These are phyloP conservation scores for Colletotrichum melonis DNA, from an alignment of 2,329 filamentous ascomycete genomes.

Conservation along the genomic window DNA sequence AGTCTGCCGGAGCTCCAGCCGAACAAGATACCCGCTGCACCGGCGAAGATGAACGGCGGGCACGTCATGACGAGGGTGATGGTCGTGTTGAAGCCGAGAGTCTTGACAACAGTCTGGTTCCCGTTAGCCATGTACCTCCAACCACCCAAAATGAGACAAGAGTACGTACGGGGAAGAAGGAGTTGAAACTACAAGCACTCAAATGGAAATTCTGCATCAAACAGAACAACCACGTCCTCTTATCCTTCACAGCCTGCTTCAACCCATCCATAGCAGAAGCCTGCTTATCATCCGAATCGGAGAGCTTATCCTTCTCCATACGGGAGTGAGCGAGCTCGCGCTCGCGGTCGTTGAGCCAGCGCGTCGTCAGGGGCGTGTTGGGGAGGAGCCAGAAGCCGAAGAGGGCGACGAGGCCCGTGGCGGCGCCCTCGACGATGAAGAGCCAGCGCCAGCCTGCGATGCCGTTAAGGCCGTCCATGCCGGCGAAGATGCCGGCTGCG, in stretches of 20 bases:
- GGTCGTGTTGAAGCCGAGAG: conserved; percentile 59
- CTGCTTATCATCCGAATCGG: conserved; percentile 50
- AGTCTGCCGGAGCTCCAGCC: conserved; percentile 62
- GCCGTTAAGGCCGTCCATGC: conserved; percentile 66
- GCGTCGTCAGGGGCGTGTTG: conserved; percentile 52
- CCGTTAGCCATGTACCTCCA: not conserved
- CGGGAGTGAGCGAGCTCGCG: conserved; percentile 58
- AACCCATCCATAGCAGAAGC: conserved; percentile 59
- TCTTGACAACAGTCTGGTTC: conserved; percentile 53
- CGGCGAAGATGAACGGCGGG: conserved; percentile 63
- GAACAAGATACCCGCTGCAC: conserved; percentile 56
- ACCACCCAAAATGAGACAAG: rapidly evolving
- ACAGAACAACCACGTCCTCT: conserved; percentile 63
- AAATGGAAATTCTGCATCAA: conserved; percentile 68
- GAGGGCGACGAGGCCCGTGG: conserved; percentile 70
- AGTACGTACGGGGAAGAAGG: conserved; percentile 54
- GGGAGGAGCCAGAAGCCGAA: conserved; percentile 67
- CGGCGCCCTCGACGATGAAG: conserved; percentile 68
- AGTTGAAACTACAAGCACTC: conserved; percentile 58
- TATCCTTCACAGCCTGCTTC: conserved; percentile 60
- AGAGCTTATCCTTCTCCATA: conserved; percentile 63
- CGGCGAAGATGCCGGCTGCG: conserved; percentile 71
- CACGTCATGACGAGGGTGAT: conserved; percentile 64
- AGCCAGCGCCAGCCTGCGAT: conserved; percentile 74
- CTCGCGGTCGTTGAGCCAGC: conserved; percentile 59